Evolutionary conservation across 2,329 filamentous ascomycete genomes (phyloP).

Genomic region (Fusarium citri): DNA sequence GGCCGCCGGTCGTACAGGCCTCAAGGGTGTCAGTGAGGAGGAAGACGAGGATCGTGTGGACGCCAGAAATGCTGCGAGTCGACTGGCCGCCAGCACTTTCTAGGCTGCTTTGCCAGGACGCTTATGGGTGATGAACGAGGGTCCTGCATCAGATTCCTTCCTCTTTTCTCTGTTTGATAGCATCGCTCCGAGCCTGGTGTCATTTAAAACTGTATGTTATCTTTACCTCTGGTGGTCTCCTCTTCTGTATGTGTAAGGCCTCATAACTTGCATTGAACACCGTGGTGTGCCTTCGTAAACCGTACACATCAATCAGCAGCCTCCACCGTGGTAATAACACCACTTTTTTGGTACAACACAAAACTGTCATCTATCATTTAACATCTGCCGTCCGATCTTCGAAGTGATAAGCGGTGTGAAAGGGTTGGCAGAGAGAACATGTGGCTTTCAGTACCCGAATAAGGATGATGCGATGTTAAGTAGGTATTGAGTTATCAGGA

Average conservation of each 20-base stretch:
- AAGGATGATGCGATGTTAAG: constrained; percentile 15
- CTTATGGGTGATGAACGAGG: constrained; percentile 30
- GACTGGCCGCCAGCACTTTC: constrained; percentile 94
- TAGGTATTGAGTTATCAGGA: constrained; percentile 1
- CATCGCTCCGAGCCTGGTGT: constrained; percentile 43
- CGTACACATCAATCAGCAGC: constrained; percentile 2
- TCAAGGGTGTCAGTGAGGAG: constrained; percentile 76
- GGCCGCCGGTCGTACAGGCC: constrained; percentile 56
- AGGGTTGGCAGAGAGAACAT: neutral
- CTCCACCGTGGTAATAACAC: constrained; percentile 14
- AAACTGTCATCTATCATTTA: constrained; percentile 27
- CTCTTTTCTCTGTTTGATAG: constrained; percentile 40
- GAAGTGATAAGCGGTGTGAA: constrained; percentile 31
- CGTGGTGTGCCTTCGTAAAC: constrained; percentile 26
- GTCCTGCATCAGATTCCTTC: constrained; percentile 36
- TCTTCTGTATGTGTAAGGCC: constrained; percentile 15
- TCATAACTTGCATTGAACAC: constrained; percentile 14
- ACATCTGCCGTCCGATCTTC: constrained; percentile 24
- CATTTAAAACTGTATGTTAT: constrained; percentile 38
- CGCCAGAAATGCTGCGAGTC: constrained; percentile 93
- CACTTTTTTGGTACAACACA: constrained; percentile 6
- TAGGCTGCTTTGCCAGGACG: constrained; percentile 54
- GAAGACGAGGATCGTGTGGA: constrained; percentile 95
- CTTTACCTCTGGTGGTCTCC: neutral
- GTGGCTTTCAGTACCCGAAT: constrained; percentile 1